These are phyloP conservation scores for Chlamydomonas asymmetrica DNA, from an alignment of 139 green algal genomes.

Conservation along the genomic window DNA sequence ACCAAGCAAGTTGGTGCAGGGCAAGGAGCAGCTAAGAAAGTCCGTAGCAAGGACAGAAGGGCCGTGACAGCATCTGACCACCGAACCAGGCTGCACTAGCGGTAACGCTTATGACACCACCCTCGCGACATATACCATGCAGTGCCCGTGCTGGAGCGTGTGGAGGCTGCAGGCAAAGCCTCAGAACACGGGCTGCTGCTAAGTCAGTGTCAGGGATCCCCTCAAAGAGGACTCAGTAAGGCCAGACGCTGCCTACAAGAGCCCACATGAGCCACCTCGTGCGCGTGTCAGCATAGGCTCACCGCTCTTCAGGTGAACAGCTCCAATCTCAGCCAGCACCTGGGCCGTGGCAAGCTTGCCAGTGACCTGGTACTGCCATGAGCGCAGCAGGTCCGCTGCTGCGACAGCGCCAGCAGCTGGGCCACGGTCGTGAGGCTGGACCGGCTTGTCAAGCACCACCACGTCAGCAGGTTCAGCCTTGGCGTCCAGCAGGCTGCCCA, in stretches of 20 bases:
- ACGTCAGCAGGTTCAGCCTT: constrained; percentile 35
- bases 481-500: constrained; percentile 22
- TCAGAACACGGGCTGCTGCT: too few species aligned
- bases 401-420: constrained; percentile 10
- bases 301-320: constrained; percentile 29
- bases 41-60: neutral
- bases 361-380: constrained; percentile 47
- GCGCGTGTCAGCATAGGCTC: too few species aligned
- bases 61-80: neutral
- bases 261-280: too few species aligned
- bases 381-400: constrained; percentile 8
- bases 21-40: neutral
- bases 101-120: too few species aligned
- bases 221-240: neutral
- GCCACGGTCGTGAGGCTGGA: constrained; percentile 41
- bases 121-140: too few species aligned
- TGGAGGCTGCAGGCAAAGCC: too few species aligned
- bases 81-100: neutral
- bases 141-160: too few species aligned
- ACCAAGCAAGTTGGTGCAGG: neutral
- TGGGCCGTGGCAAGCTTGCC: constrained; percentile 32
- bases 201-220: neutral
- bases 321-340: constrained; percentile 28
- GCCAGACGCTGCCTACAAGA: neutral
- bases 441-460: constrained; percentile 39